Evolutionary conservation across 2,329 filamentous ascomycete species (phyloP), one percentile per base, ranked within the genome.

Genomic region (Eutypella sp.): DNA sequence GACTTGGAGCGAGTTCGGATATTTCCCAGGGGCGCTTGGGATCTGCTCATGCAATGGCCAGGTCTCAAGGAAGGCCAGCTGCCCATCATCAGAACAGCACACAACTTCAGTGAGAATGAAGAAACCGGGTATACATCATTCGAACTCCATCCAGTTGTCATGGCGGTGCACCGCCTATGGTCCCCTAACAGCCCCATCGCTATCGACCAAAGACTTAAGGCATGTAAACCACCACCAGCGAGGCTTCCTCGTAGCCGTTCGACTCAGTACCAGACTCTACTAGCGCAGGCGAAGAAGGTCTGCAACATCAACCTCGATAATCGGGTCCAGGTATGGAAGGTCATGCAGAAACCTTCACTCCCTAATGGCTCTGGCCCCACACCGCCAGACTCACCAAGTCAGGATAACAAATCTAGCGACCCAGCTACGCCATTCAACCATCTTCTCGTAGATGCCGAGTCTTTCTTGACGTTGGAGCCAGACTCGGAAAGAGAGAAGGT

Each of bases 131-230:
- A 69, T 96, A 40, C 73, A 11, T 33, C 86, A 57, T 95, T 86
- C 63, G 93, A 97, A 67, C 74, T 89, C 34, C 82, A 90, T 58
- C 93, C 91, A 4, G 89, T 89, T 0, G 75, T 96, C 37, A 88
- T 96, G 63, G 89, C 84, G 1, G 75, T 97, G 49, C 82, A 95
- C 60, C 89, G 92, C 54, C 73, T 97, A 2, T 84, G 83, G 63
- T 79, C 79, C 3, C 70, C 76, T 16, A 68, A 74, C 42, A 82
- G 75, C 53, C 76, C 79, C 2, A 67, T 81, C 19, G 71, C 74
- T 5, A 71, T 79, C 41, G 71, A 80, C 31, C 77, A 84, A 57
- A 68, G 75, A 2, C 67, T 85, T 46, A 82, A 84, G 57, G 78
- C 82, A 10, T 77, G 69, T 45, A 74, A 78, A 31, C 78, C 79